Evolutionary conservation across 2,329 filamentous ascomycete species (phyloP), one percentile per base, ranked within the genome.

Genomic region (Colletotrichum tamarilloi): DNA sequence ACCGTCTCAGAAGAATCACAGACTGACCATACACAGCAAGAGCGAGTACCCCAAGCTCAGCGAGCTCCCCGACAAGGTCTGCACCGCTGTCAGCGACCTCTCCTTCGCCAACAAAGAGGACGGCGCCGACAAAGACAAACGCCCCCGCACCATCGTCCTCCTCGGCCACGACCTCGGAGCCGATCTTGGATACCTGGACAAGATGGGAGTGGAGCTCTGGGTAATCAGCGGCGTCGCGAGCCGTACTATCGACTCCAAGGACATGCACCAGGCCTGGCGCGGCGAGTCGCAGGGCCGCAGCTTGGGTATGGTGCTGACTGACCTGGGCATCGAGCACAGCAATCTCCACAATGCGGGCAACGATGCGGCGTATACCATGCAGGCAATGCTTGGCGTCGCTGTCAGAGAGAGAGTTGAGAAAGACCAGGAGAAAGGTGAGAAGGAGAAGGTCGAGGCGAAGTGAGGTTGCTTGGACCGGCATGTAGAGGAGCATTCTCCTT

Each of bases 151-250:
- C 55, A 83, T 98, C 57, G 85, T 97, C 28, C 85, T 98, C 16
- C 90, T 98, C 2, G 97, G 82, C 1, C 81, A 87, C 12, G 97
- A 98, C 78, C 84, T 98, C 73, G 83, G 84, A 0, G 95, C 93
- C 78, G 86, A 93, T 63, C 80, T 92, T 2, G 78, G 83, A 66
- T 84, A 85, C 14, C 82, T 90, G 14, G 82, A 85, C 8, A 82
- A 85, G 5, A 79, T 95, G 30, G 90, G 90, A 14, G 93, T 91
- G 79, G 85, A 92, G 68, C 80, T 90, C 2, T 79, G 84, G 74
- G 84, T 84, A 22, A 81, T 88, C 7, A 80, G 83, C 2, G 89
- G 89, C 67, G 84, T 94, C 22, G 73, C 91, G 28, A 55, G 46
- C 62, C 92, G 95, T 71, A 83, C 88, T 3, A 81, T 95, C 42